Evolutionary conservation across 352 stramenopile genomes (phyloP).

Genomic region (Phytophthora vignae): DNA sequence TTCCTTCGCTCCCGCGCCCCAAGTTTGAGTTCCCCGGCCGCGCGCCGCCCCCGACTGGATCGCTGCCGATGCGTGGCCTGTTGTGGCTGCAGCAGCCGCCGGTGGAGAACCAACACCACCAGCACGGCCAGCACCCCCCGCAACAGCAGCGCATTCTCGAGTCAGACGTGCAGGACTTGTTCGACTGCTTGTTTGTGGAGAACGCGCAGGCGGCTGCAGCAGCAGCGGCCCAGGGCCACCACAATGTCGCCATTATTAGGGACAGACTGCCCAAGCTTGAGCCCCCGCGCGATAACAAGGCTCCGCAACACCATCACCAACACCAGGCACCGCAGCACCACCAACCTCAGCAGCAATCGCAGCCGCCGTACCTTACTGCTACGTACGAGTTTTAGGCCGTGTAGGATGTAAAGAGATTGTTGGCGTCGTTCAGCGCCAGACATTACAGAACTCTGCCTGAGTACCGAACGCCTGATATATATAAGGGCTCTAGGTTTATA

Average conservation of each 20-base stretch:
- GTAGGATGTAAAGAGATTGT: constrained; percentile 34
- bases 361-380: constrained; percentile 39
- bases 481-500: too few relatives aligned
- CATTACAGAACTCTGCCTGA: too few relatives aligned
- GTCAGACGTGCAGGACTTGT: constrained; percentile 52
- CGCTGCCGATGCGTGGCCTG: constrained; percentile 44
- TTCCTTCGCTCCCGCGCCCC: constrained; percentile 28
- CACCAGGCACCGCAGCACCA: too few relatives aligned
- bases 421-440: constrained; percentile 1
- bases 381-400: constrained; percentile 49
- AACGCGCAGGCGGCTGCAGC: constrained; percentile 37
- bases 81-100: constrained; percentile 38
- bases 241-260: constrained; percentile 40
- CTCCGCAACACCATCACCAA: too few relatives aligned
- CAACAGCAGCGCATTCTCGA: constrained; percentile 44
- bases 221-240: constrained; percentile 33
- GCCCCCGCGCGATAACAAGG: constrained; percentile 27
- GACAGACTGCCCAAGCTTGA: constrained; percentile 42
- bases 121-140: background rate
- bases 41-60: constrained; percentile 28
- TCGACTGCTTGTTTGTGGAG: constrained; percentile 56
- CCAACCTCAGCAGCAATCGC: constrained; percentile 20
- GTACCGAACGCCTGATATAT: too few relatives aligned
- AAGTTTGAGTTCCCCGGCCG: constrained; percentile 42
- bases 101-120: constrained; percentile 30